Percentiles rank a stretch among this genome's conserved stretches.
phyloP scores from a whole-genome alignment of 2,329 filamentous ascomycete species.

The Aureobasidium sp. region DNA sequence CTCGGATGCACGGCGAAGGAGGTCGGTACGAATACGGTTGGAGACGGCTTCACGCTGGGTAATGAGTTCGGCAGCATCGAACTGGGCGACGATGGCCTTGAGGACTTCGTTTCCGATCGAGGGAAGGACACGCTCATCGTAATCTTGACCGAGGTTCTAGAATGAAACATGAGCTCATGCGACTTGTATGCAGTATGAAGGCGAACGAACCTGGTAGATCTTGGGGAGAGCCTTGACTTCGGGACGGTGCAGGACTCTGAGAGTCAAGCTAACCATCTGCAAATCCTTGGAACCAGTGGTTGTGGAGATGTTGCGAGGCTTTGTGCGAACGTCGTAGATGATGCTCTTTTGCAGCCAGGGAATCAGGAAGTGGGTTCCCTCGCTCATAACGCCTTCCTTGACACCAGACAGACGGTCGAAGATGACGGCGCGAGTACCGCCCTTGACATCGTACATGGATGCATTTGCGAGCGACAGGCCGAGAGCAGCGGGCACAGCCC shows the following conservation, averaged over 20 bases:
- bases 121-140: slow-evolving; percentile 62
- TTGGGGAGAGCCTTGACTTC: slow-evolving; percentile 88
- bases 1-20: slow-evolving; percentile 84
- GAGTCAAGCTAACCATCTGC: slow-evolving; percentile 98
- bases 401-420: slow-evolving; percentile 92
- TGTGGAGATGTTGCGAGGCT: slow-evolving; percentile 93
- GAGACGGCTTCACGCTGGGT: slow-evolving; percentile 96
- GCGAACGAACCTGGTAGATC: slow-evolving; percentile 83
- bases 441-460: slow-evolving; percentile 94
- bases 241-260: slow-evolving; percentile 88
- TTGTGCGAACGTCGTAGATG: slow-evolving; percentile 94
- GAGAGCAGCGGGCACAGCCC: slow-evolving; percentile 64
- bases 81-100: slow-evolving; percentile 46
- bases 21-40: slow-evolving; percentile 84
- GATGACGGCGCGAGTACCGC: slow-evolving; percentile 90
- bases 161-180: not conserved
- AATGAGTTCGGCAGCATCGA: slow-evolving; percentile 60
- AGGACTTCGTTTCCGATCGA: slow-evolving; percentile 48
- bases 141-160: slow-evolving; percentile 93
- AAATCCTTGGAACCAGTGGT: slow-evolving; percentile 98
- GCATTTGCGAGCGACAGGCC: slow-evolving; percentile 61
- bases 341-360: slow-evolving; percentile 94
- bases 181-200: not conserved
- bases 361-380: slow-evolving; percentile 93
- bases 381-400: slow-evolving; percentile 84